These are phyloP conservation scores for Biscogniauxia sp. DNA, from an alignment of 2,329 filamentous ascomycete species.

Conservation along the genomic window DNA sequence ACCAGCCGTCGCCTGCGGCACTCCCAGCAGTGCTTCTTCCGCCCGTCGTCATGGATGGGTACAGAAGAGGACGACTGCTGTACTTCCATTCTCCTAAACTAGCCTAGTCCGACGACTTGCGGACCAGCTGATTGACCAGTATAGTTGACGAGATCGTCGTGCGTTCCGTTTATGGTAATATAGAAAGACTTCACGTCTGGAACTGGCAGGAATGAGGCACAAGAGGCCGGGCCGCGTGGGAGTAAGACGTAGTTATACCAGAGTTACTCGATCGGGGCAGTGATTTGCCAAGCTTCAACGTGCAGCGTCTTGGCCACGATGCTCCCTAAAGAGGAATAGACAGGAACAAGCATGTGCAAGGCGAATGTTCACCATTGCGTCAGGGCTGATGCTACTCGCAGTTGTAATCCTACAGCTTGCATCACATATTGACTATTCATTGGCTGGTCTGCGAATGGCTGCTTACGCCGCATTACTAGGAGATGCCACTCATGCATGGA, in stretches of 20 bases:
- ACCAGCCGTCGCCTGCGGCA: constrained; percentile 39
- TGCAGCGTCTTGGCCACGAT: not conserved
- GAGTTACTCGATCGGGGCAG: not conserved
- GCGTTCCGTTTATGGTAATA: not conserved
- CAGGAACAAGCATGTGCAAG: not conserved
- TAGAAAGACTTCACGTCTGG: not conserved
- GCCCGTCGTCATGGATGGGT: not conserved
- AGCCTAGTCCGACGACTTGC: not conserved
- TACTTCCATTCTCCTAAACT: not conserved
- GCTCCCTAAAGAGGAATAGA: not conserved
- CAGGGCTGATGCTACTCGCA: not conserved
- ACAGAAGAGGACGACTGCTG: not conserved
- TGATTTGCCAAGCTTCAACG: not conserved
- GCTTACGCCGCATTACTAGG: not conserved
- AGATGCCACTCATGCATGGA: not conserved
- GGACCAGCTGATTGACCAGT: not conserved
- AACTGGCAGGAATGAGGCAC: not conserved
- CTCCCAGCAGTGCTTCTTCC: constrained; percentile 39
- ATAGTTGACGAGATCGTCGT: not conserved
- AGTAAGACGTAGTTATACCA: not conserved
- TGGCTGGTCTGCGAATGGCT: not conserved
- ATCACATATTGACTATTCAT: not conserved
- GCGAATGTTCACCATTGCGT: not conserved
- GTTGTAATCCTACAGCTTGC: not conserved
- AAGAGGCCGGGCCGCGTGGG: not conserved